These are phyloP conservation scores for Plasmodium vivax DNA, from an alignment of 169 alveolate species.

Conservation along the genomic window DNA sequence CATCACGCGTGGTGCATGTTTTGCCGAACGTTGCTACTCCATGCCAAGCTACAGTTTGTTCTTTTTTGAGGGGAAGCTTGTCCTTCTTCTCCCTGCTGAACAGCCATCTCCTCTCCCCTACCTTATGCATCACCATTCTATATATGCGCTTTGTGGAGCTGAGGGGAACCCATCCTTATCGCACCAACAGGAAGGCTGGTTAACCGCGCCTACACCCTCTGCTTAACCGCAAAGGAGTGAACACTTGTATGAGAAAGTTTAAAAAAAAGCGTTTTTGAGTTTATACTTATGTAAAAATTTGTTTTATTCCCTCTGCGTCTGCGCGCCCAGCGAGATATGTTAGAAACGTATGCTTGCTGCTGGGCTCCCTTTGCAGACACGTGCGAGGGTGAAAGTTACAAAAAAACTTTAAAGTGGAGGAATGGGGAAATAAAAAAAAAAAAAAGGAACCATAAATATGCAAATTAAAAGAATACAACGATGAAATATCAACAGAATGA, in stretches of 20 bases:
- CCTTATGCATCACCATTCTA: neutral
- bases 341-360: neutral
- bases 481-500: neutral
- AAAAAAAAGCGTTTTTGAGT: neutral
- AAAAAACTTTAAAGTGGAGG: neutral
- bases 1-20: neutral
- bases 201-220: neutral
- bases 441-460: neutral
- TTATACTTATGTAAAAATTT: neutral
- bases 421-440: neutral
- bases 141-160: neutral
- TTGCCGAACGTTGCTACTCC: neutral
- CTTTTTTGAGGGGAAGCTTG: neutral
- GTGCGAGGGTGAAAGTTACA: neutral
- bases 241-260: neutral
- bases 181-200: neutral
- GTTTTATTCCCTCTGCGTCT: neutral
- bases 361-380: neutral
- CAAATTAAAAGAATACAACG: neutral
- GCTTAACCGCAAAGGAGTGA: neutral
- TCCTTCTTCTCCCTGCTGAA: neutral
- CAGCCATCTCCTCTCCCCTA: neutral
- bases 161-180: neutral
- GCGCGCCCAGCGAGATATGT: neutral
- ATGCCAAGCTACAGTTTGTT: neutral